These are phyloP conservation scores for Cryptosporidium sp. DNA, from an alignment of 169 alveolate species.

Conservation along the genomic window DNA sequence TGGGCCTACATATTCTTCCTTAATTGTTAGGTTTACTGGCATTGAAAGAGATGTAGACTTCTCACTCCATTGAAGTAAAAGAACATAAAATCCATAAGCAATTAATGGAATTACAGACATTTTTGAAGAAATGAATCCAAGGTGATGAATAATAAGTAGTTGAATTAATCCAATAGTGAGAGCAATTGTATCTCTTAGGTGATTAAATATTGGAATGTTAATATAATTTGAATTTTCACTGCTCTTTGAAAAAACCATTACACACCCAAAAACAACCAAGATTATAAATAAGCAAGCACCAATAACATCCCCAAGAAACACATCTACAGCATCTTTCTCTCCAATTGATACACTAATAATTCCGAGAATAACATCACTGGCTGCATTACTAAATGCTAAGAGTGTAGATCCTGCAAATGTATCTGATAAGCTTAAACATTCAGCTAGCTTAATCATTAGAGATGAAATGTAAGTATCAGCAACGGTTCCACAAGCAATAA, in stretches of 20 bases:
- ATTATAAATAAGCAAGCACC: conserved; percentile 65
- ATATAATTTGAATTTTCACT: conserved; percentile 19
- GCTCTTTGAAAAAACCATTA: conserved; percentile 67
- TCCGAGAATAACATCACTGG: conserved; percentile 72
- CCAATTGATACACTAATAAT: conserved; percentile 67
- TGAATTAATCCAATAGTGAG: conserved; percentile 64
- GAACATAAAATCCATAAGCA: conserved; percentile 52
- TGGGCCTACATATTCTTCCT: conserved; percentile 38
- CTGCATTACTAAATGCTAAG: conserved; percentile 71
- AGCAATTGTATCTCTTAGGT: conserved; percentile 63
- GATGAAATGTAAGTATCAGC: conserved; percentile 73
- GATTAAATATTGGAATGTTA: conserved; percentile 59
- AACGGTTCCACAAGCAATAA: conserved; percentile 73
- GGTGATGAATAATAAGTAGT: conserved; percentile 51
- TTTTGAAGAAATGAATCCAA: conserved; percentile 58
- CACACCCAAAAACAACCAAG: conserved; percentile 74
- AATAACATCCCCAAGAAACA: conserved; percentile 63
- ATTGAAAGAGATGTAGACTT: conserved; percentile 43
- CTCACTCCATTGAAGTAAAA: conserved; percentile 65
- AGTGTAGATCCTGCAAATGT: conserved; percentile 74
- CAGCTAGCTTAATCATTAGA: conserved; percentile 57
- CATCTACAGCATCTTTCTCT: conserved; percentile 67
- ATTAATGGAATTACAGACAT: conserved; percentile 29
- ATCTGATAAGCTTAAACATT: conserved; percentile 58
- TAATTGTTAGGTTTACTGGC: conserved; percentile 59